phyloP scores from a whole-genome alignment of 495 filamentous ascomycete genomes.

The Clavariopsis aquatica region DNA sequence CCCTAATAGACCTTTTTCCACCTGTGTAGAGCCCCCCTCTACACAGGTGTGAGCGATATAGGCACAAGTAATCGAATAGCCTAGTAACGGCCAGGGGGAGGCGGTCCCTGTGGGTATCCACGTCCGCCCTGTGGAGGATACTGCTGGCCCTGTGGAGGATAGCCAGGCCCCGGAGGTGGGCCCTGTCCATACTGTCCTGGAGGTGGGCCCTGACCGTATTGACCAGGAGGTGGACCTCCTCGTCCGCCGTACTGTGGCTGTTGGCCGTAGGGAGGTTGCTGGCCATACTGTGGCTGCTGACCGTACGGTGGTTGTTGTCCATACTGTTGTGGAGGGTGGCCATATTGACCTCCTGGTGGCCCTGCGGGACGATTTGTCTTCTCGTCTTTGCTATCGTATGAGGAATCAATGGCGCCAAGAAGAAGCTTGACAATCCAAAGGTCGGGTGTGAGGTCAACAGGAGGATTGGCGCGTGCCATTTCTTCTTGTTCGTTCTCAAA shows the following conservation, averaged over 20 bases:
- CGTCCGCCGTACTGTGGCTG: too few species aligned
- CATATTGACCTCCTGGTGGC: conserved; percentile 5
- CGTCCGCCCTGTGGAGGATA: conserved; percentile 23
- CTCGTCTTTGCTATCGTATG: conserved; percentile 68
- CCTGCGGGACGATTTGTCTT: conserved; percentile 41
- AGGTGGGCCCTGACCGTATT: not conserved
- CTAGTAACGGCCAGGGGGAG: conserved; percentile 22
- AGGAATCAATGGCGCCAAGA: conserved; percentile 67
- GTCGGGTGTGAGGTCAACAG: conserved; percentile 62
- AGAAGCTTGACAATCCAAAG: conserved; percentile 73
- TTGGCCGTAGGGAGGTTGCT: too few species aligned
- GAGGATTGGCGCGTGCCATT: conserved; percentile 58
- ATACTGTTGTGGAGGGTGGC: conserved; percentile 14
- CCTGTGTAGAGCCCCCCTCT: too few species aligned
- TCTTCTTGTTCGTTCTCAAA: conserved; percentile 68
- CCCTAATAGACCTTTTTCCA: too few species aligned
- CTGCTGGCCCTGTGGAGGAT: conserved; percentile 12
- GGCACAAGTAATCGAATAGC: too few species aligned
- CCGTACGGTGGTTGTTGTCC: conserved; percentile 26
- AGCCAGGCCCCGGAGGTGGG: conserved; percentile 25
- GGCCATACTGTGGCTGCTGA: not conserved
- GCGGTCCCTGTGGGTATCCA: conserved; percentile 4
- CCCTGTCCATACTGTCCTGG: conserved; percentile 25
- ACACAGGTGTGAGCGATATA: too few species aligned
- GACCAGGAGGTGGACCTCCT: conserved; percentile 2